Evolutionary conservation across 768 basidiomycete genomes (phyloP).

Genomic region (Naganishia friedmannii): DNA sequence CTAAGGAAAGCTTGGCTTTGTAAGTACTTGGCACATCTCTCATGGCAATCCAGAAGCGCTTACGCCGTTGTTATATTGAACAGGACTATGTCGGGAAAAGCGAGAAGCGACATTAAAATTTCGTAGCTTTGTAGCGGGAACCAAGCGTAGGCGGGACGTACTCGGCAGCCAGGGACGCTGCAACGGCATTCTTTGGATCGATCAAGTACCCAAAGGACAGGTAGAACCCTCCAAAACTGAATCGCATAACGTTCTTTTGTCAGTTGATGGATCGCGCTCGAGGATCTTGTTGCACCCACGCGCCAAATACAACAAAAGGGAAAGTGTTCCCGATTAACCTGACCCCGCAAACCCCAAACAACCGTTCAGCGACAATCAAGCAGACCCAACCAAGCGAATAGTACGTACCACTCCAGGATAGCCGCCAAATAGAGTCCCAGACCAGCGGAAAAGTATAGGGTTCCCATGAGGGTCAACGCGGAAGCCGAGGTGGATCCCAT

Average conservation of each 20-base stretch:
- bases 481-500: slow-evolving; percentile 12
- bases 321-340: slow-evolving; percentile 36
- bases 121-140: background rate
- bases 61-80: slow-evolving; percentile 37
- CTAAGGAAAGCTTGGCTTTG: background rate
- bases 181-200: slow-evolving; percentile 34
- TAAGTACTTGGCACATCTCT: too few relatives aligned
- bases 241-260: background rate
- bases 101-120: background rate
- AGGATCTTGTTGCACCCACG: background rate
- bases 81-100: background rate
- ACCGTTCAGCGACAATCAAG: background rate
- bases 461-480: background rate
- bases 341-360: too few relatives aligned
- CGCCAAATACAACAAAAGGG: slow-evolving; percentile 39
- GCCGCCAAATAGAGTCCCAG: slow-evolving; percentile 36
- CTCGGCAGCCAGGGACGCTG: slow-evolving; percentile 29
- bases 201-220: slow-evolving; percentile 37
- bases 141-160: background rate
- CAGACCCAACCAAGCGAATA: background rate
- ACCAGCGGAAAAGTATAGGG: slow-evolving; percentile 37
- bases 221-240: slow-evolving; percentile 40
- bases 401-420: slow-evolving; percentile 36
- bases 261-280: too few relatives aligned
- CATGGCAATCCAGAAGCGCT: background rate